Percentiles rank a stretch among this genome's conserved stretches.
phyloP scores from a whole-genome alignment of 345 rosid genomes.

The Tarenaya hassleriana region DNA sequence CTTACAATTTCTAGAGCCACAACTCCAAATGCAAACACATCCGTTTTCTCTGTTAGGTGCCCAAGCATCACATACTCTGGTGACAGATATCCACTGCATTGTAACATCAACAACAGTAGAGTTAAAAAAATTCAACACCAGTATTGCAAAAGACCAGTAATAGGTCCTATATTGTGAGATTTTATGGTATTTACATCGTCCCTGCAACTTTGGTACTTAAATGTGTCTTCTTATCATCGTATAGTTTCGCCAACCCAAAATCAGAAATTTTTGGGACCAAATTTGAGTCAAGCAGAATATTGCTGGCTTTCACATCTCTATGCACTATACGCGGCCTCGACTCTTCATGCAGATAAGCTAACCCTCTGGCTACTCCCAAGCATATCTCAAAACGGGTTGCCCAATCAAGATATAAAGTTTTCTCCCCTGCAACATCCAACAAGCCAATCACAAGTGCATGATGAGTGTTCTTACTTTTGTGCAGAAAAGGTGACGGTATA shows the following conservation, averaged over 20 bases:
- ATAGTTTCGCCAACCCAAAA: slow-evolving; percentile 42
- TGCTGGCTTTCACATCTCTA: slow-evolving; percentile 51
- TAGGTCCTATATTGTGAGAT: neutral
- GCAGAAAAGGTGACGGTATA: no score
- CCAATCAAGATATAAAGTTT: slow-evolving; percentile 38
- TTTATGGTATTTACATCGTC: slow-evolving; percentile 29
- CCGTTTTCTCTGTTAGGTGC: slow-evolving; percentile 67
- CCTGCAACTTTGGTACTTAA: slow-evolving; percentile 41
- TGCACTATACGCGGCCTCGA: slow-evolving; percentile 38
- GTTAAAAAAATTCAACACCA: neutral
- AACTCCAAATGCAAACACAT: slow-evolving; percentile 62
- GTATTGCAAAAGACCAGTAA: neutral
- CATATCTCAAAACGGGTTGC: slow-evolving; percentile 32
- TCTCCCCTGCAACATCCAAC: slow-evolving; percentile 33
- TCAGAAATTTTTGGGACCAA: slow-evolving; percentile 38
- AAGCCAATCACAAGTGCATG: no score
- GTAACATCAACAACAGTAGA: slow-evolving; percentile 6
- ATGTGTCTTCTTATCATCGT: slow-evolving; percentile 41
- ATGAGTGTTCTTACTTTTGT: neutral
- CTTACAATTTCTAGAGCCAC: slow-evolving; percentile 56
- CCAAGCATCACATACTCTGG: slow-evolving; percentile 77
- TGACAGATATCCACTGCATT: slow-evolving; percentile 55
- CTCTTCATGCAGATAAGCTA: slow-evolving; percentile 37
- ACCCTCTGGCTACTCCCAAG: slow-evolving; percentile 32
- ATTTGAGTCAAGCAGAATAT: slow-evolving; percentile 54